Percentiles rank a stretch among this genome's conserved stretches.
phyloP scores from a whole-genome alignment of 108 stramenopile species.

The Seminavis robusta region DNA sequence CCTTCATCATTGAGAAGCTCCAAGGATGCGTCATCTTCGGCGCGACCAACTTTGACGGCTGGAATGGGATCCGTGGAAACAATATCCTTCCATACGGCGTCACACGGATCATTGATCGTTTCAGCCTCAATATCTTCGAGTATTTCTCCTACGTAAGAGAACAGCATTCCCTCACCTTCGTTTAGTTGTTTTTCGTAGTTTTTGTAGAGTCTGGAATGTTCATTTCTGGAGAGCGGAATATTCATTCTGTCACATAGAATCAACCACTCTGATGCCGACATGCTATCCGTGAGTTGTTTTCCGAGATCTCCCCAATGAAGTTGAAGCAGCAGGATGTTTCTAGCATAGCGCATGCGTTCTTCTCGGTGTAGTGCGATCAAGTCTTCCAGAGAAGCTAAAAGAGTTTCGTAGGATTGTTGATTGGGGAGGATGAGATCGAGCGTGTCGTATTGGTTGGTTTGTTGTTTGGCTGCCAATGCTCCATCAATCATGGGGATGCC shows the following conservation, averaged over 20 bases:
- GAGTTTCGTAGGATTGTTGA: slow-evolving; percentile 33
- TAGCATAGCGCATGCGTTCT: slow-evolving; percentile 8
- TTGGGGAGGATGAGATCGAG: slow-evolving; percentile 67
- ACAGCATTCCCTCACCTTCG: neutral
- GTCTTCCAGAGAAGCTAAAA: slow-evolving; percentile 49
- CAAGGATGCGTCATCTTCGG: neutral
- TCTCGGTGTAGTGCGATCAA: slow-evolving; percentile 38
- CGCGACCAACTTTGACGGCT: slow-evolving; percentile 2
- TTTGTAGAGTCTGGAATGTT: slow-evolving; percentile 18
- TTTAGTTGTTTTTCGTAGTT: slow-evolving; percentile 14
- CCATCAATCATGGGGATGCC: slow-evolving; percentile 26
- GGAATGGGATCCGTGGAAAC: slow-evolving; percentile 33
- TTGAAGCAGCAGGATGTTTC: slow-evolving; percentile 30
- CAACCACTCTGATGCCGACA: slow-evolving; percentile 46
- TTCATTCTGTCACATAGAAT: slow-evolving; percentile 36
- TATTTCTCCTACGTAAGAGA: slow-evolving; percentile 1
- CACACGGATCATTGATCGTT: slow-evolving; percentile 17
- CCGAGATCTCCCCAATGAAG: slow-evolving; percentile 66
- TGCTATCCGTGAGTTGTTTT: slow-evolving; percentile 16
- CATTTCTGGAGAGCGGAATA: slow-evolving; percentile 6
- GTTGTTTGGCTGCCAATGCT: slow-evolving; percentile 2
- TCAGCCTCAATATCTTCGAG: slow-evolving; percentile 4
- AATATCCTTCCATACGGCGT: slow-evolving; percentile 39
- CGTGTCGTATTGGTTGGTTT: slow-evolving; percentile 31
- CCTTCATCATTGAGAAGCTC: slow-evolving; percentile 4